Conservation (phyloP, 768 basidiomycete species). For the Suillus paluster region DNA sequence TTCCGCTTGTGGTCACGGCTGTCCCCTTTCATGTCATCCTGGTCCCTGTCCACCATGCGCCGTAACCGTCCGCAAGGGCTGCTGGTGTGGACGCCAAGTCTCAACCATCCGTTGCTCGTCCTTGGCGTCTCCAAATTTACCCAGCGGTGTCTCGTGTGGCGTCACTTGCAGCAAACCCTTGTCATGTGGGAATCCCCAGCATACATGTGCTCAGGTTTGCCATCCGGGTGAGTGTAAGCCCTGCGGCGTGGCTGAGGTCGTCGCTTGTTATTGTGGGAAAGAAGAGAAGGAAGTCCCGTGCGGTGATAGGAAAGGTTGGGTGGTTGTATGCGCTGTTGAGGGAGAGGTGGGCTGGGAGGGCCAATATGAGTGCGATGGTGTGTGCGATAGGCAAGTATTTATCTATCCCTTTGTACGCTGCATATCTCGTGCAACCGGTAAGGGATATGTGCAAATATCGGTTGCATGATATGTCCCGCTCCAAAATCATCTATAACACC, state of each 20-base stretch:
- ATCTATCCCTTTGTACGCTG: too few species aligned
- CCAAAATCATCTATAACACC: neutral
- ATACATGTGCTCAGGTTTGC: slow-evolving; percentile 69
- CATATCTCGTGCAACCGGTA: too few species aligned
- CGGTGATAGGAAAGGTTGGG: slow-evolving; percentile 58
- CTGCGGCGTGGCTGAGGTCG: slow-evolving; percentile 59
- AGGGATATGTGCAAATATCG: too few species aligned
- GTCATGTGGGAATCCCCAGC: slow-evolving; percentile 66
- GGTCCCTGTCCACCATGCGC: slow-evolving; percentile 96
- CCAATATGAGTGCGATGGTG: slow-evolving; percentile 22
- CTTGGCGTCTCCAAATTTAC: slow-evolving; percentile 13
- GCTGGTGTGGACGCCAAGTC: slow-evolving; percentile 74
- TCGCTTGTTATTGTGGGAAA: slow-evolving; percentile 83
- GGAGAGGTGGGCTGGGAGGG: slow-evolving; percentile 67
- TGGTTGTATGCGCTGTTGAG: slow-evolving; percentile 38
- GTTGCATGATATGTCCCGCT: too few species aligned
- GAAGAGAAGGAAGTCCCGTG: slow-evolving; percentile 63
- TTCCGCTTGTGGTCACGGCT: slow-evolving; percentile 74
- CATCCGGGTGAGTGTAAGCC: slow-evolving; percentile 76
- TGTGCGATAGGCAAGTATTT: neutral
- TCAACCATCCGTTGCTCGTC: slow-evolving; percentile 63
- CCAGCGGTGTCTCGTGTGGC: slow-evolving; percentile 38
- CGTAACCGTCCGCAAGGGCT: slow-evolving; percentile 74
- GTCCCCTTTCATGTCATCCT: slow-evolving; percentile 87
- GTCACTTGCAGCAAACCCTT: slow-evolving; percentile 48